phyloP scores from a whole-genome alignment of 371 early-diverging fungal species.

The Syncephalastrum racemosum region DNA sequence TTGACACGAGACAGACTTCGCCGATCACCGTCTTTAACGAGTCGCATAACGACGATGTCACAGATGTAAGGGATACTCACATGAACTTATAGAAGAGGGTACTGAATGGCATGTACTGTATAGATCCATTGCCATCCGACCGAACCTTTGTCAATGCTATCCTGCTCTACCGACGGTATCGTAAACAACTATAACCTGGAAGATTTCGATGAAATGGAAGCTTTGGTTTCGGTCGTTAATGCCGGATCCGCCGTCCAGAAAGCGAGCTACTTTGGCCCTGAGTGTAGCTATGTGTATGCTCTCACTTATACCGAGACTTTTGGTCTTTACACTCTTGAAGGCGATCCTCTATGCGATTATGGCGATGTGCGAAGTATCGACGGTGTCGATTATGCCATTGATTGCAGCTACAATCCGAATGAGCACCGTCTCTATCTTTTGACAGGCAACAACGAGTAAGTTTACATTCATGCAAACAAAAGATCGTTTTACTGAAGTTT shows the following conservation, averaged over 20 bases:
- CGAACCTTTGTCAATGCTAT: conserved; percentile 55
- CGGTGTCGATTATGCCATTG: conserved; percentile 84
- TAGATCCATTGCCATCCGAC: conserved; percentile 82
- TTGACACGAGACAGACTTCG: conserved; percentile 54
- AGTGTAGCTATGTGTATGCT: conserved; percentile 80
- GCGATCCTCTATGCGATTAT: conserved; percentile 66
- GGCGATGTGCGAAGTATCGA: conserved; percentile 75
- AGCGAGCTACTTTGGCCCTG: conserved; percentile 89
- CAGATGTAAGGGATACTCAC: conserved; percentile 37
- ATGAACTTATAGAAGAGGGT: too few relatives aligned
- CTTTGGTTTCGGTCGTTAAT: conserved; percentile 78
- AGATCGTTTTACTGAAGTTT: too few relatives aligned
- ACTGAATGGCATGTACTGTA: neutral
- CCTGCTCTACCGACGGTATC: conserved; percentile 78
- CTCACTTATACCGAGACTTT: conserved; percentile 90
- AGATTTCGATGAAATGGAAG: conserved; percentile 87
- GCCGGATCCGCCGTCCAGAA: conserved; percentile 77
- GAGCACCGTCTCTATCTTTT: conserved; percentile 75
- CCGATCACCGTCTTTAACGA: conserved; percentile 67
- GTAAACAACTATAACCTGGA: conserved; percentile 71
- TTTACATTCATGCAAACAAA: neutral
- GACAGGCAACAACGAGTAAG: conserved; percentile 79
- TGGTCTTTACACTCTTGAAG: conserved; percentile 59
- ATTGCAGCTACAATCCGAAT: conserved; percentile 71
- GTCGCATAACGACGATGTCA: conserved; percentile 92